Percentiles rank a stretch among this genome's conserved stretches.
Conservation (phyloP, 495 filamentous ascomycete species). For the Trichoderma gamsii region DNA sequence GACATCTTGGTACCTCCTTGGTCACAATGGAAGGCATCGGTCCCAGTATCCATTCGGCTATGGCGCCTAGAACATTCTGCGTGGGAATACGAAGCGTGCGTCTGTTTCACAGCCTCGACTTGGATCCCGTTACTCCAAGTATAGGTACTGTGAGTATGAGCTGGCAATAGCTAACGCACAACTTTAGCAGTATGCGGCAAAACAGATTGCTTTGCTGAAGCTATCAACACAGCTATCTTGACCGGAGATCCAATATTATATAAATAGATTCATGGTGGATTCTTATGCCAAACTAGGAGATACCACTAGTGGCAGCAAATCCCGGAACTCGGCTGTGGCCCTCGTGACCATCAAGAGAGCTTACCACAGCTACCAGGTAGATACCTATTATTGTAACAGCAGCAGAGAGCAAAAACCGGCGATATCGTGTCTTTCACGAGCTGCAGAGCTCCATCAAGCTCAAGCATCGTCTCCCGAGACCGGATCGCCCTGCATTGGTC, state of each 20-base stretch:
- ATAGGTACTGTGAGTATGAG: not conserved
- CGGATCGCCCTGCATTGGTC: not conserved
- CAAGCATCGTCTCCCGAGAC: not conserved
- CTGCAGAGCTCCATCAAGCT: not conserved
- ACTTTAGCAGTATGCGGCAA: not conserved
- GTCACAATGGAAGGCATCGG: too few species aligned
- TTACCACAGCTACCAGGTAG: not conserved
- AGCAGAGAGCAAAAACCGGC: not conserved
- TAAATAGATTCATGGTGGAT: not conserved
- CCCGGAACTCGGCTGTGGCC: not conserved
- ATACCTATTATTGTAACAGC: too few species aligned
- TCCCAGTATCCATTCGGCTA: too few species aligned
- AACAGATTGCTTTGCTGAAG: not conserved
- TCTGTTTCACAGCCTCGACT: too few species aligned
- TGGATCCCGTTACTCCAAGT: not conserved
- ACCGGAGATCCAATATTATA: not conserved
- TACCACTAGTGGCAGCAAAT: not conserved
- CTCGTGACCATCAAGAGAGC: conserved; percentile 1
- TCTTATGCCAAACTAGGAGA: not conserved
- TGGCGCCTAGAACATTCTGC: too few species aligned
- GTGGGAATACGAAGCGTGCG: too few species aligned
- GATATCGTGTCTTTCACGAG: not conserved
- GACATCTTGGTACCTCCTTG: too few species aligned
- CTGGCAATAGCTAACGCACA: not conserved
- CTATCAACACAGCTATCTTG: not conserved